These are phyloP conservation scores for Boletus subcaerulescens DNA, from an alignment of 768 basidiomycete species.

Conservation along the genomic window DNA sequence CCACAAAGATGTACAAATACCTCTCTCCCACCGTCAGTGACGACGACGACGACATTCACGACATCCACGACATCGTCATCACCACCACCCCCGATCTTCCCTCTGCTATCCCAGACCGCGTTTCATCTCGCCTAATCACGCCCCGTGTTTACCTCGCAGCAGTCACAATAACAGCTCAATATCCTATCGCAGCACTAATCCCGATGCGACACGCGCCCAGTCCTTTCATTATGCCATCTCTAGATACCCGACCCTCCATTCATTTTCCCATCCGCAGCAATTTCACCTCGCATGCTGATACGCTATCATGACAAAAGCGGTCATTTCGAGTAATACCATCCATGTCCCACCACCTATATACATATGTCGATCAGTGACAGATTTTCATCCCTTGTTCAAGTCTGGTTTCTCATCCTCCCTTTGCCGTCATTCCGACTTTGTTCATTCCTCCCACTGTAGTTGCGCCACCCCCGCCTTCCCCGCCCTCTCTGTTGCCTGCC, in stretches of 20 bases:
- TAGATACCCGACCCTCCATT: conserved; percentile 8
- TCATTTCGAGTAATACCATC: no score
- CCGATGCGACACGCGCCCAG: background rate
- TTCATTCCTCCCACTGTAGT: background rate
- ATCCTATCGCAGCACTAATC: conserved; percentile 9
- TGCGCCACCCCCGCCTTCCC: background rate
- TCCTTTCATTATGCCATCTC: background rate
- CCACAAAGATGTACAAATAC: conserved; percentile 34
- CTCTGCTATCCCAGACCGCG: no score
- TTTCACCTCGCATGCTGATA: no score
- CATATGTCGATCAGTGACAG: no score
- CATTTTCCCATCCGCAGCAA: conserved; percentile 4
- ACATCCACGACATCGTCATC: no score
- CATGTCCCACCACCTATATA: no score
- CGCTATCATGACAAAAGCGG: no score
- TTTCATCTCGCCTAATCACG: background rate
- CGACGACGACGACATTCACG: background rate
- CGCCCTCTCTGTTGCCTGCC: background rate
- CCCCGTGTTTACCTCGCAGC: background rate
- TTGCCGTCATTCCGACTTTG: background rate
- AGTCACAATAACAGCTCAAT: background rate
- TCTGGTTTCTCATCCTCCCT: background rate
- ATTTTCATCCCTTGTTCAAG: no score
- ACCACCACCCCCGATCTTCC: no score
- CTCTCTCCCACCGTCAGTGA: background rate